Evolutionary conservation across 108 stramenopile species (phyloP).

Genomic region (Fragilariopsis cylindrus): DNA sequence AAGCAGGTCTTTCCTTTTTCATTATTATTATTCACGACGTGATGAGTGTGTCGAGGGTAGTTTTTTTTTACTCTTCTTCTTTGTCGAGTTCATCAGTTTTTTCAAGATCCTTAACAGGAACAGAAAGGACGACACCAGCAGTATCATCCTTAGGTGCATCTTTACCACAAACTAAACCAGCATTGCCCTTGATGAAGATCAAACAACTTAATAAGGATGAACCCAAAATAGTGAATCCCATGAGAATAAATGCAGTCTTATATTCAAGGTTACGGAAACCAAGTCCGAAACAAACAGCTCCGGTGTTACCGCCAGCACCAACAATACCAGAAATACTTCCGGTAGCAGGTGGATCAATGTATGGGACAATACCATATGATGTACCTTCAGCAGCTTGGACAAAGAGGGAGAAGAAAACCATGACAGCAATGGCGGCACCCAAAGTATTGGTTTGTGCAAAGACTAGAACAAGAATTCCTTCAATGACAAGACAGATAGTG

Average conservation of each 20-base stretch:
- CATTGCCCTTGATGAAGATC: conserved; percentile 54
- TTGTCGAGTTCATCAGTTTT: conserved; percentile 6
- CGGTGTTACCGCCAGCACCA: conserved; percentile 73
- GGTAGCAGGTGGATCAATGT: conserved; percentile 71
- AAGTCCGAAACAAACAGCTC: conserved; percentile 62
- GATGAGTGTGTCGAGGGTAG: neutral
- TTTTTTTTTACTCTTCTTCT: neutral
- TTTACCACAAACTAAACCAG: conserved; percentile 34
- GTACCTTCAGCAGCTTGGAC: conserved; percentile 82
- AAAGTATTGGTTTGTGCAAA: conserved; percentile 57
- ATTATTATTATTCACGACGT: neutral
- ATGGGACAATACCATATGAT: conserved; percentile 83
- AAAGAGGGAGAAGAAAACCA: conserved; percentile 75
- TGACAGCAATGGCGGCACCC: conserved; percentile 53
- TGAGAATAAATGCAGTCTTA: conserved; percentile 43
- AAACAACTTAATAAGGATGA: conserved; percentile 46
- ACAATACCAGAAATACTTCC: conserved; percentile 81
- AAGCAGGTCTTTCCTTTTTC: neutral
- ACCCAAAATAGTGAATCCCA: conserved; percentile 50
- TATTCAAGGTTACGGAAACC: conserved; percentile 49
- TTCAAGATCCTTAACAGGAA: conserved; percentile 8
- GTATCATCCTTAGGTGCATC: conserved; percentile 8
- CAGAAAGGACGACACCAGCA: neutral
- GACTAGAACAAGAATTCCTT: conserved; percentile 65
- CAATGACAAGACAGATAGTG: conserved; percentile 48